Percentiles rank a stretch among this genome's conserved stretches.
These are phyloP conservation scores for Leccinum sublutescens DNA, from an alignment of 768 basidiomycete species.

Conservation along the genomic window DNA sequence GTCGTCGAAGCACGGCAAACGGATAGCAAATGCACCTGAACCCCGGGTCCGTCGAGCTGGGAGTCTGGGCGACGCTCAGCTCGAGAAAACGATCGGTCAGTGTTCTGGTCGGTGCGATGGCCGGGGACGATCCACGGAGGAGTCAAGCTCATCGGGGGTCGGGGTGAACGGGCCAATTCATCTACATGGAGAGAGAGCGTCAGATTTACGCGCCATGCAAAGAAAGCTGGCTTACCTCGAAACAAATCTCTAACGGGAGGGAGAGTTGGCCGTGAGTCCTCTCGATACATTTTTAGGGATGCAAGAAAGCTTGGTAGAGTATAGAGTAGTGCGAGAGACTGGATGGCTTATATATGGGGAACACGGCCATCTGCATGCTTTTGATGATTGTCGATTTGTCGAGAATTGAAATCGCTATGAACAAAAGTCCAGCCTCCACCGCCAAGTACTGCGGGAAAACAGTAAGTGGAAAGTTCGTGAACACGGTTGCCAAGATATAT, in stretches of 20 bases:
- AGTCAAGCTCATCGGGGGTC: conserved; percentile 37
- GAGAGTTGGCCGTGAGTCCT: conserved; percentile 52
- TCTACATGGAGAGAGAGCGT: conserved; percentile 29
- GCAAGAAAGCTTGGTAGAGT: conserved; percentile 14
- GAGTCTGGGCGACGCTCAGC: conserved; percentile 26
- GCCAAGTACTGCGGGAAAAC: conserved; percentile 21
- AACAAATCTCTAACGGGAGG: conserved; percentile 73
- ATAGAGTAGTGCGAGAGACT: conserved; percentile 1
- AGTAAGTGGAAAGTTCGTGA: conserved; percentile 20
- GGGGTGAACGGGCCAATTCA: conserved; percentile 46
- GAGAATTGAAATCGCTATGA: conserved; percentile 24
- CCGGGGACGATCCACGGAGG: conserved; percentile 45
- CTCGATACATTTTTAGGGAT: conserved; percentile 25
- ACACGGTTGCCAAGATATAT: conserved; percentile 29
- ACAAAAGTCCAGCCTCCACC: conserved; percentile 24
- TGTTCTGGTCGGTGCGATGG: conserved; percentile 34
- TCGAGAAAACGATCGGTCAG: conserved; percentile 26
- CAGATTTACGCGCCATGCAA: conserved; percentile 1
- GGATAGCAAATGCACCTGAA: conserved; percentile 27
- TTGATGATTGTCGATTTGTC: conserved; percentile 23
- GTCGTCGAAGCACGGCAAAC: neutral
- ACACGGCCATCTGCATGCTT: conserved; percentile 23
- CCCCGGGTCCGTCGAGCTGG: conserved; percentile 27
- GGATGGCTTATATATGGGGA: conserved; percentile 27
- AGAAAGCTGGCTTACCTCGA: conserved; percentile 42